A percentile compares a stretch with the other conserved stretches of the same genome.
These are phyloP conservation scores for Ramalina intermedia DNA, from an alignment of 495 filamentous ascomycete genomes.

Conservation along the genomic window DNA sequence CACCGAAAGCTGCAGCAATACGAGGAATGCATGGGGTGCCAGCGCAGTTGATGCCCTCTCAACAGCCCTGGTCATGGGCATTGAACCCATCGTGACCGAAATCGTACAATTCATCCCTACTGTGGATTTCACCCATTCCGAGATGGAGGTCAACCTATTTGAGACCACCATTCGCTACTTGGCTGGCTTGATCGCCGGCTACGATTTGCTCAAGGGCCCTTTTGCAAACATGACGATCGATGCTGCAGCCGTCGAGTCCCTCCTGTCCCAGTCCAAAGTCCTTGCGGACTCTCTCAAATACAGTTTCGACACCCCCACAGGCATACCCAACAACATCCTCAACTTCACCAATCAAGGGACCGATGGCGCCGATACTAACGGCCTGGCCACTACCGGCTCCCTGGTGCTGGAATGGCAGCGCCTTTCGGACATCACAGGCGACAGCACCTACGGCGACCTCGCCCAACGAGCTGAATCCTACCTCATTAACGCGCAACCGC, in stretches of 20 bases:
- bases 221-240: constrained; percentile 36
- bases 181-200: constrained; percentile 64
- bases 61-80: constrained; percentile 66
- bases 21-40: constrained; percentile 77
- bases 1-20: constrained; percentile 5
- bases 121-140: constrained; percentile 53
- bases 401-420: constrained; percentile 77
- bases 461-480: constrained; percentile 58
- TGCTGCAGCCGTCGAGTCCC: constrained; percentile 30
- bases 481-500: constrained; percentile 51
- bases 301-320: constrained; percentile 62
- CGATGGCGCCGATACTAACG: constrained; percentile 40
- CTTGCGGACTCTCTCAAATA: constrained; percentile 63
- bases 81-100: constrained; percentile 47
- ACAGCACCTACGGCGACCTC: constrained; percentile 46
- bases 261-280: constrained; percentile 51
- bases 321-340: constrained; percentile 63
- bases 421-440: constrained; percentile 60
- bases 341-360: constrained; percentile 37
- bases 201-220: constrained; percentile 67
- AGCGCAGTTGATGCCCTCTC: constrained; percentile 70
- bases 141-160: constrained; percentile 53
- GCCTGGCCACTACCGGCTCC: constrained; percentile 57
- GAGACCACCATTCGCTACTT: constrained; percentile 87
- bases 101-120: constrained; percentile 54